Evolutionary conservation across 176 grass and related monocot genomes (phyloP).

Genomic region (Zea luxurians): DNA sequence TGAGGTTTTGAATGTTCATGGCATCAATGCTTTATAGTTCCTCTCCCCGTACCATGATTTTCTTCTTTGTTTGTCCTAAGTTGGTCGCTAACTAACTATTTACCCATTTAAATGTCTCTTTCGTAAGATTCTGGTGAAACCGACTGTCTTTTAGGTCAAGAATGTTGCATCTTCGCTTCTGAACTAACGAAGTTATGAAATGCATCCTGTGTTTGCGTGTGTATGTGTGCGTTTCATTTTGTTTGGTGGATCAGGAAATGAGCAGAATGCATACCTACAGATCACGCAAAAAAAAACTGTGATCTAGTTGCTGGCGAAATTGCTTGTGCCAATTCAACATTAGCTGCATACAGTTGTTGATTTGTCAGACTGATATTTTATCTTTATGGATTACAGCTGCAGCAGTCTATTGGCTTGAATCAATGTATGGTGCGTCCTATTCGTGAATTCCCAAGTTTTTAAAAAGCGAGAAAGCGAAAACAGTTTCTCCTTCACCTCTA

Average conservation of each 20-base stretch:
- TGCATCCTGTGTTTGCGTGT: too few species aligned
- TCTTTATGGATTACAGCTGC: too few species aligned
- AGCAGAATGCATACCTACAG: neutral
- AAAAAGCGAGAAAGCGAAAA: too few species aligned
- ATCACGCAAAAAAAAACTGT: neutral
- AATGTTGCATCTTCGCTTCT: neutral
- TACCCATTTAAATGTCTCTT: neutral
- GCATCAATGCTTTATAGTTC: neutral
- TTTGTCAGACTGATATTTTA: too few species aligned
- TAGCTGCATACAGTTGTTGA: too few species aligned
- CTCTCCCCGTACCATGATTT: neutral
- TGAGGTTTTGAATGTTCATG: neutral
- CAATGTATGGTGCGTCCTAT: too few species aligned
- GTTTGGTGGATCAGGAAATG: neutral
- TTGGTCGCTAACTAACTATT: neutral
- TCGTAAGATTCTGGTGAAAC: neutral
- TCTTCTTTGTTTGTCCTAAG: neutral
- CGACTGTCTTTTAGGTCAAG: neutral
- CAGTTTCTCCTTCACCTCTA: too few species aligned
- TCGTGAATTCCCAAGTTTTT: too few species aligned
- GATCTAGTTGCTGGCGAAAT: neutral
- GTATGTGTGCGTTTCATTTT: too few species aligned
- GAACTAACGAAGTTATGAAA: neutral
- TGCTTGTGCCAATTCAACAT: neutral
- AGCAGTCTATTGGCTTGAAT: too few species aligned